Evolutionary conservation across 108 stramenopile species (phyloP), one percentile per base, ranked within the genome.

Genomic region (Conticribra guillardii): DNA sequence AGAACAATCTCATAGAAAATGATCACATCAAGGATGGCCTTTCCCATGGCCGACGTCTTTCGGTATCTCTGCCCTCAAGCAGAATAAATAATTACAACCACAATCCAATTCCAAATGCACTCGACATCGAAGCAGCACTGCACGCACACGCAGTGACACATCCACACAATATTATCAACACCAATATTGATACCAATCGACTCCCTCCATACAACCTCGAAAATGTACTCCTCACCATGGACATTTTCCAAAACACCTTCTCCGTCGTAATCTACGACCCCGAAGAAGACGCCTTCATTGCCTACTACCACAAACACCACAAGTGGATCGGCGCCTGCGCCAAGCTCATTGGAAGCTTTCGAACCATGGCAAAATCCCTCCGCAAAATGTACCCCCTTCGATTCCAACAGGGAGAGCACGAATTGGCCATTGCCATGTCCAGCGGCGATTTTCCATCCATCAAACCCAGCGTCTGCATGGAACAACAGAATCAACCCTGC

Each of bases 381-480:
- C 5, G 37, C 8, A 5, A 11, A 11, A 41, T 41, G 37, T 41
- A 9, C 37, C 37, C 37, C 37, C 8, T 9, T 5, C 37, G 37
- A 11, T 41, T 41, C 37, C 37, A 11, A 11, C 5, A 5, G 37
- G 37, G 37, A 41, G 5, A 5, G 4, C 51, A 23, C 15, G 65
- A 67, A 41, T 30, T 30, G 4, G 52, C 52, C 11, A 23, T 67
- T 23, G 65, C 65, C 32, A 41, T 67, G 29, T 54, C 51, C 33
- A 29, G 51, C 0, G 65, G 65, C n/a, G 73, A 74, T 37, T 74
- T 64, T 60, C 73, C 73, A 28, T 24, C 33, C 14, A 21, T 74
- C 22, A 47, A 56, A 22, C 46, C 21, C 31, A 73, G 63, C 56
- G 45, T 58, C 27, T 65, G 73, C n/a, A 23, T 65, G 44, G 34